Conservation (phyloP, 1,139 yeast species). For the Sugiyamaella castrensis region DNA sequence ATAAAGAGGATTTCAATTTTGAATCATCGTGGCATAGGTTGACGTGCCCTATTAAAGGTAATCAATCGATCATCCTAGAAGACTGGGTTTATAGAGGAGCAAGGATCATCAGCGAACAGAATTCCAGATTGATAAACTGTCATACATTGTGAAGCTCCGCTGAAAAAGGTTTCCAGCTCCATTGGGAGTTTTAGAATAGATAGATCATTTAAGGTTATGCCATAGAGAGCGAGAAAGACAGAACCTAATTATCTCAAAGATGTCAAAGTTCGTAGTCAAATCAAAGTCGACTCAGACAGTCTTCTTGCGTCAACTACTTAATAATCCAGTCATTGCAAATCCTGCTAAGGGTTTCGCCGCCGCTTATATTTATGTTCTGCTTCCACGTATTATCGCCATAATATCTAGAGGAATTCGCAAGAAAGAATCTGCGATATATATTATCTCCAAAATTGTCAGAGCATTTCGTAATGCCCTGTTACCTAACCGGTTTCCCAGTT, state of each 20-base stretch:
- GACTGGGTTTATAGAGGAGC: too few species aligned
- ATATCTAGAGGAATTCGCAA: slow-evolving; percentile 27
- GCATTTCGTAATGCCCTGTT: slow-evolving; percentile 33
- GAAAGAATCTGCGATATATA: slow-evolving; percentile 18
- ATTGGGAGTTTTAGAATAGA: too few species aligned
- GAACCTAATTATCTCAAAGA: neutral
- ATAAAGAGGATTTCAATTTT: too few species aligned
- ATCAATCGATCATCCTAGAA: too few species aligned
- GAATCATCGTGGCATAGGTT: too few species aligned
- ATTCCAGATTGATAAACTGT: too few species aligned
- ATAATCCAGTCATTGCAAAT: neutral
- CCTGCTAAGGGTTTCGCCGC: slow-evolving; percentile 37
- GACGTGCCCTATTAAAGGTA: too few species aligned
- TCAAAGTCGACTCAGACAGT: neutral
- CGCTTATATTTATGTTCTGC: slow-evolving; percentile 41
- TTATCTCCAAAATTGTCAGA: slow-evolving; percentile 20
- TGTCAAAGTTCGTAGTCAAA: neutral
- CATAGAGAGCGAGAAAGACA: neutral
- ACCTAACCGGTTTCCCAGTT: slow-evolving; percentile 39
- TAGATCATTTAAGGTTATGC: too few species aligned
- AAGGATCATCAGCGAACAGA: too few species aligned
- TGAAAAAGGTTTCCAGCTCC: too few species aligned
- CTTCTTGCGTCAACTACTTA: neutral
- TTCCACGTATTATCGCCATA: slow-evolving; percentile 37
- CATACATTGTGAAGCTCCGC: too few species aligned